Evolutionary conservation across 225 moss, liverwort and hornwort genomes (phyloP).

Genomic region (Thuidium tamariscinum): DNA sequence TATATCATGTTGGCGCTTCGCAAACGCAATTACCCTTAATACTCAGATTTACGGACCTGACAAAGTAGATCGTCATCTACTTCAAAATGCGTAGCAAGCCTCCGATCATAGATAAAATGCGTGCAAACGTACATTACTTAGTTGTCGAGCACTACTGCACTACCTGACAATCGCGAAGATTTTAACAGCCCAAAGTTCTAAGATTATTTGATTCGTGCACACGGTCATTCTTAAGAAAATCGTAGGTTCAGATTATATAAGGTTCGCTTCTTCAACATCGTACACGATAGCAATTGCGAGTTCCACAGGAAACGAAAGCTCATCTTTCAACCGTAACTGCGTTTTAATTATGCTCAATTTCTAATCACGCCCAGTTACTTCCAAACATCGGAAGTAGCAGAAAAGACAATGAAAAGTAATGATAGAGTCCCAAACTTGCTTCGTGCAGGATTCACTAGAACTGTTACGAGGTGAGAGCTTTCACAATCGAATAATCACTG

Average conservation of each 20-base stretch:
- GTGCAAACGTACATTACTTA: not conserved
- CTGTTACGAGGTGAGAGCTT: not conserved
- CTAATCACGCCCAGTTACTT: not conserved
- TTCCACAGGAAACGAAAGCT: not conserved
- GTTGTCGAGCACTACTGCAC: not conserved
- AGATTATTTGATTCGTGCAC: not conserved
- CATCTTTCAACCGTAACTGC: not conserved
- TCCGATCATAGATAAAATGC: not conserved
- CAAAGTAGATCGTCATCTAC: not conserved
- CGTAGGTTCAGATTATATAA: not conserved
- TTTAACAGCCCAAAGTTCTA: not conserved
- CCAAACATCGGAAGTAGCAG: not conserved
- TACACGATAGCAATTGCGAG: not conserved
- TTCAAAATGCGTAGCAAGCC: not conserved
- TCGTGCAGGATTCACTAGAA: not conserved
- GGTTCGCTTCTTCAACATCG: not conserved
- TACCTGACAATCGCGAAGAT: not conserved
- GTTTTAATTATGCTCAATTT: not conserved
- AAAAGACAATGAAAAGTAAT: not conserved
- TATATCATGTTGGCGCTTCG: not conserved
- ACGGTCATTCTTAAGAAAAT: not conserved
- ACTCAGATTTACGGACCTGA: not conserved
- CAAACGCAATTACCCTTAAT: not conserved
- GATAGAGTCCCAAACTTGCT: not conserved
- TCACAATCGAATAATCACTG: not conserved